Evolutionary conservation across 257 asterid genomes (phyloP), one percentile per base, ranked within the genome.

Genomic region (Euphrasia confusa): DNA sequence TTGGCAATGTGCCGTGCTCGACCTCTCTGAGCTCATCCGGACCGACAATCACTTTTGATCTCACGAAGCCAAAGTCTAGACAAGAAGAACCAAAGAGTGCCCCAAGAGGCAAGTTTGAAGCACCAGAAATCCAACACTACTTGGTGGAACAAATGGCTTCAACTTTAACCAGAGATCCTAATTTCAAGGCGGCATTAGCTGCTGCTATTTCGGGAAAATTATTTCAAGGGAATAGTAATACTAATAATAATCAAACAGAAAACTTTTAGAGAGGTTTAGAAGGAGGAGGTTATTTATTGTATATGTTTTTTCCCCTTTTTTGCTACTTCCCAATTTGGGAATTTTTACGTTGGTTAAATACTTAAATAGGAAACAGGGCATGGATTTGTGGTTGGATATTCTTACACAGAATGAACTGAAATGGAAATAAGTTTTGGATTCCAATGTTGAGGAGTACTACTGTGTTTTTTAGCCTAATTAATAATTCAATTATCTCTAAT

Each of bases 121-220:
- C 82, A 58, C 81, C 90, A 15, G 80, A 78, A n/a, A 77, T 78
- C 6, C 95, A 83, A 58, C 83, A 79, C 4, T 83, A 65, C 68
- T 66, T 92, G 60, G 82, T 92, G 39, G 94, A 92, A 30, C 89
- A 89, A 17, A 92, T 92, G 99, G 99, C 97, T 44, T 74, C 95
- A 3, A 80, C 91, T 15, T 75, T 92, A 64, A 92, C 99, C 8
- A 83, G 82, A 64, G 99, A 92, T 74, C 99, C 97, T 4, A 79
- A 80, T 55, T 92, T 92, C 77, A 81, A 83, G 71, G 95, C 96
- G 40, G 97, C 95, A 1, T 70, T 92, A 24, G 96, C 97, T n/a
- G 96, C 99, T 26, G 99, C 97, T 59, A 86, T 89, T 58, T 81
- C 97, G 2, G 96, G 99, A 72, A 84, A 86, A 68, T 61, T 86